Base-by-base conservation (phyloP, 257 asterid genomes). In the Jaltomata sinuosa region DNA sequence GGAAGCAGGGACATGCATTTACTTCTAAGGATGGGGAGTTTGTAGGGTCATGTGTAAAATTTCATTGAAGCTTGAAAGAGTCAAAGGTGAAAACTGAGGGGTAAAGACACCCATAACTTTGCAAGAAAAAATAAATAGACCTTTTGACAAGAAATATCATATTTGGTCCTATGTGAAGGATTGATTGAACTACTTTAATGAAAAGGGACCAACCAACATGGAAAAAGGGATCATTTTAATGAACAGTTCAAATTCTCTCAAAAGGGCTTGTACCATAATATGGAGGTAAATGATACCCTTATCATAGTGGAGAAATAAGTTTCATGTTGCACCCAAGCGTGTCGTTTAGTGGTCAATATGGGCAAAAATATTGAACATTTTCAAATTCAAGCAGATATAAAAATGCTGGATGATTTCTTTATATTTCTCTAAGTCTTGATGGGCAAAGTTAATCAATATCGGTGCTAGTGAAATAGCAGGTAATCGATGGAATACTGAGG, bases 151-250 rank as follows among this genome's bases (percentile, higher is more conserved):
- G 80, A 72, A 72, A 72, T 42, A 72, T 72, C 80, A 72, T 72
- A 72, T 72, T 72, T 76, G 42, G 59, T 36, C 68, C 31, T 21
- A 25, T 49, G 47, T 54, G 40, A 62, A 36, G 31, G 77, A 27
- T 18, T 64, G 54, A 32, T 74, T 4, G 40, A 42, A 6, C 34
- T 21, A 8, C 67, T 55, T 47, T 27, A 55, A 27, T 22, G 32
- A 78, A 8, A 57, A 79, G 81, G 85, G 87, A 62, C 88, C 86
- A 22, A 78, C 76, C 74, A 59, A 65, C 79, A 52, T 71, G 65
- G 52, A 80, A 12, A 25, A 74, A 42, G 14, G 36, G 55, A 55
- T 12, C 55, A 22, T 42, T 72, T 72, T 49, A 22, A 22, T 72
- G 7, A 40, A 40, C 29, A 11, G 25, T 45, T 74, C 52, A 74